Evolutionary conservation across 2,329 filamentous ascomycete genomes (phyloP).

Genomic region (Colletotrichum sp.): DNA sequence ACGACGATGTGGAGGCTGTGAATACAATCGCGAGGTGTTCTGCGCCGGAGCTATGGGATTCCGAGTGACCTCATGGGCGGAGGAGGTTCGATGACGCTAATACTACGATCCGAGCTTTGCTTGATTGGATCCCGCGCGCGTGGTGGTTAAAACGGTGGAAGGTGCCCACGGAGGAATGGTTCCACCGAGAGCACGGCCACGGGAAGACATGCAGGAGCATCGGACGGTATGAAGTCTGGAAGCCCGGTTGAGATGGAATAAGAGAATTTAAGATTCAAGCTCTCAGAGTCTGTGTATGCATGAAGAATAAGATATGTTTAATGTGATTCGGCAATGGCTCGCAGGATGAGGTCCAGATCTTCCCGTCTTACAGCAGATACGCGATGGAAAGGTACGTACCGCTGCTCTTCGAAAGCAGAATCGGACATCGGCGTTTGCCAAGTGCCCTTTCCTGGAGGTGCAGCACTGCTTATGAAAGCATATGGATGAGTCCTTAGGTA

Average conservation of each 20-base stretch:
- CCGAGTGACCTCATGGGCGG: conserved; percentile 31
- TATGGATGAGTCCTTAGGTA: not conserved
- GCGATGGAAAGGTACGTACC: not conserved
- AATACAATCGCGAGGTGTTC: not conserved
- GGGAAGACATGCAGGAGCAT: not conserved
- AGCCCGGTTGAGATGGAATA: not conserved
- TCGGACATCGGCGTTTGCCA: not conserved
- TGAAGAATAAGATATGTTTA: not conserved
- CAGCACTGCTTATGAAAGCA: not conserved
- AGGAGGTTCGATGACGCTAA: conserved; percentile 15
- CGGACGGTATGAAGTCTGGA: not conserved
- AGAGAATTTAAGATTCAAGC: not conserved
- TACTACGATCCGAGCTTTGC: not conserved
- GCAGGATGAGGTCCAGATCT: not conserved
- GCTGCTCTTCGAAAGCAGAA: not conserved
- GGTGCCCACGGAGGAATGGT: conserved; percentile 5
- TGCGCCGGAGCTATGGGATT: conserved; percentile 25
- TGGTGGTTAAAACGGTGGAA: not conserved
- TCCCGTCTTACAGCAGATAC: not conserved
- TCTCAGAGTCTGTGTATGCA: not conserved
- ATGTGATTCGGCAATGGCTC: not conserved
- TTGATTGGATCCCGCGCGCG: not conserved
- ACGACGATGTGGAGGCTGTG: not conserved
- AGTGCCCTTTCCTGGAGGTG: not conserved
- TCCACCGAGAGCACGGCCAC: conserved; percentile 12